Base-by-base conservation (phyloP, 352 stramenopile species). In the Phytophthora europaea region DNA sequence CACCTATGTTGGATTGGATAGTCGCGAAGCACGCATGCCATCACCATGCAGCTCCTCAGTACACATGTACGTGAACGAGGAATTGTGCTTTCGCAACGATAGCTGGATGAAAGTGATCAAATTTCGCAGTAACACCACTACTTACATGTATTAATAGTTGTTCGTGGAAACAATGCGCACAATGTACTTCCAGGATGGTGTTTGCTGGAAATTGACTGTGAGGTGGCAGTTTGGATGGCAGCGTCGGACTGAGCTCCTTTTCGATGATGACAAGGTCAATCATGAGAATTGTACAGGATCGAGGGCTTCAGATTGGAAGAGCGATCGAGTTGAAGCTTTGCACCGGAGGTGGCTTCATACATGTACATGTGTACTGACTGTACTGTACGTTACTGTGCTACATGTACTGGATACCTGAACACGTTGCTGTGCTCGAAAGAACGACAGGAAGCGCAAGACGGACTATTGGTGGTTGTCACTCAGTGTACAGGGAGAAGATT, bases 1-100 rank as follows among this genome's bases (percentile, higher is more conserved):
- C 48, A 55, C 45, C 56, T 31, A 7, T 31, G 28, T 31, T 52
- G 56, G 33, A 36, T 28, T 65, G 69, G 69, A 76, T 69, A 73
- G 70, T 45, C 64, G 15, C n/a, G 18, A 45, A 48, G 63, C 69
- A 68, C 64, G 57, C 34, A 65, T 48, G 48, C 43, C 34, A 40
- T 33, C 52, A 43, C 43, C 52, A 31, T 6, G 8, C 28, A 31
- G 28, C 28, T 31, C 28, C 4, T 31, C 28, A 28, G 28, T 31
- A 7, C 28, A 31, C 15, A 33, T 50, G 22, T 20, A 40, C 36
- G 45, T 54, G 51, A 6, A 28, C 23, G 43, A 13, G 9, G 36
- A 20, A 54, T 38, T 36, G 10, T 36, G 38, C 38, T 20, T 47
- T 47, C 9, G 15, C 38, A 10, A 20, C 16, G n/a, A 20, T 62